phyloP scores from a whole-genome alignment of 805 yeast species.

The Deakozyma indianensis region DNA sequence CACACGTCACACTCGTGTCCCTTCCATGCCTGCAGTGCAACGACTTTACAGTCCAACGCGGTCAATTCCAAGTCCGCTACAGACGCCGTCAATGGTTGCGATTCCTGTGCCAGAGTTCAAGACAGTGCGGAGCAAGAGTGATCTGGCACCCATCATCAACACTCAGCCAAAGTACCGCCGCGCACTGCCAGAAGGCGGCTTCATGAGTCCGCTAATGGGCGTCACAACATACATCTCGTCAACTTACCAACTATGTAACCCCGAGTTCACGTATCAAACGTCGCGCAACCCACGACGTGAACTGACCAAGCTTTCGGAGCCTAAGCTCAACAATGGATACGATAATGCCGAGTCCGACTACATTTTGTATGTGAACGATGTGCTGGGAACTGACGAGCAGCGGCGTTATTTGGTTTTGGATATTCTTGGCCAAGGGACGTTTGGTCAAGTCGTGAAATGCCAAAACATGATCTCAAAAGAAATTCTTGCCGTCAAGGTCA shows the following conservation, averaged over 20 bases:
- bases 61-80: neutral
- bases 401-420: slow-evolving; percentile 81
- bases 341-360: slow-evolving; percentile 87
- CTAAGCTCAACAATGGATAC: slow-evolving; percentile 61
- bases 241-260: slow-evolving; percentile 74
- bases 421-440: slow-evolving; percentile 89
- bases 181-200: slow-evolving; percentile 25
- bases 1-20: slow-evolving; percentile 1
- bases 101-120: slow-evolving; percentile 20
- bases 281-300: slow-evolving; percentile 84
- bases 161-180: slow-evolving; percentile 20
- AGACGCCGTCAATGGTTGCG: neutral
- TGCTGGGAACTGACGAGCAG: slow-evolving; percentile 74
- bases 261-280: slow-evolving; percentile 68
- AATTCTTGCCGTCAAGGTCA: slow-evolving; percentile 86
- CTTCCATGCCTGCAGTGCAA: slow-evolving; percentile 2
- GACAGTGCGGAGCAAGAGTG: slow-evolving; percentile 19
- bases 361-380: slow-evolving; percentile 86
- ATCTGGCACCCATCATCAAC: slow-evolving; percentile 19
- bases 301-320: slow-evolving; percentile 83
- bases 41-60: neutral
- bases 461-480: slow-evolving; percentile 68
- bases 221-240: slow-evolving; percentile 63
- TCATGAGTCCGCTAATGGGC: slow-evolving; percentile 51
- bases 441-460: slow-evolving; percentile 96